Conservation (phyloP, 768 basidiomycete species). For the Xerocomellus intermedius region DNA sequence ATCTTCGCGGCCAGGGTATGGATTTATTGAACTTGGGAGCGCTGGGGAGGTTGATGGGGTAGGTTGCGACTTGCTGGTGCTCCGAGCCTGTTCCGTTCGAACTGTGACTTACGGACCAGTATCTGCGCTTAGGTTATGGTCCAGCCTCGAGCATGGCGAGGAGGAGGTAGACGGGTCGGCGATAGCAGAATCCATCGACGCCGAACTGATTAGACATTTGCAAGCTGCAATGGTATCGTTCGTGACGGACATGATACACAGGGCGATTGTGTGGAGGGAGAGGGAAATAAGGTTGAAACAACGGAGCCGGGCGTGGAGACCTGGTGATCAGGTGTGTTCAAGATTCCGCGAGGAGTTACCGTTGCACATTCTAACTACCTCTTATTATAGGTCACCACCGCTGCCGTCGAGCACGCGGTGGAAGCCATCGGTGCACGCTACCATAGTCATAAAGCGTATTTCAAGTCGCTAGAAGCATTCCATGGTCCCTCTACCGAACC, state of each 20-base stretch:
- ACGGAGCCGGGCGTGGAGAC: slow-evolving; percentile 59
- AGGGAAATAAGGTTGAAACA: slow-evolving; percentile 58
- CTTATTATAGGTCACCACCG: slow-evolving; percentile 38
- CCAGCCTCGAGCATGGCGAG: slow-evolving; percentile 23
- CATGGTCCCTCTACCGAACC: slow-evolving; percentile 1
- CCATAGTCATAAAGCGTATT: slow-evolving; percentile 40
- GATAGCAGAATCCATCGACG: slow-evolving; percentile 43
- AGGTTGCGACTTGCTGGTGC: slow-evolving; percentile 26
- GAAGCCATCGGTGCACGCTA: slow-evolving; percentile 43
- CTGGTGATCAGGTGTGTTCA: slow-evolving; percentile 41
- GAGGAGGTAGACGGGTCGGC: slow-evolving; percentile 23
- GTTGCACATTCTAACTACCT: not conserved
- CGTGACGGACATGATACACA: slow-evolving; percentile 48
- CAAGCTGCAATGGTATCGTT: slow-evolving; percentile 49
- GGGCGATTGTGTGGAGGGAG: slow-evolving; percentile 53
- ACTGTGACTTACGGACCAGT: slow-evolving; percentile 1
- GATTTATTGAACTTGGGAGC: slow-evolving; percentile 39
- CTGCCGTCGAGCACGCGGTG: slow-evolving; percentile 49
- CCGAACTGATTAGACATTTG: slow-evolving; percentile 46
- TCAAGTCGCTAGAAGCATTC: slow-evolving; percentile 33
- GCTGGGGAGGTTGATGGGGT: slow-evolving; percentile 43
- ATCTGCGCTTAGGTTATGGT: slow-evolving; percentile 26
- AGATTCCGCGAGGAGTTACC: not conserved
- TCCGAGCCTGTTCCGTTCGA: not conserved
- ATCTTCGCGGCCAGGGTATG: slow-evolving; percentile 43